Conservation (phyloP, 2,329 filamentous ascomycete genomes). For the Ophiognomonia clavigignenti-juglandacearum region DNA sequence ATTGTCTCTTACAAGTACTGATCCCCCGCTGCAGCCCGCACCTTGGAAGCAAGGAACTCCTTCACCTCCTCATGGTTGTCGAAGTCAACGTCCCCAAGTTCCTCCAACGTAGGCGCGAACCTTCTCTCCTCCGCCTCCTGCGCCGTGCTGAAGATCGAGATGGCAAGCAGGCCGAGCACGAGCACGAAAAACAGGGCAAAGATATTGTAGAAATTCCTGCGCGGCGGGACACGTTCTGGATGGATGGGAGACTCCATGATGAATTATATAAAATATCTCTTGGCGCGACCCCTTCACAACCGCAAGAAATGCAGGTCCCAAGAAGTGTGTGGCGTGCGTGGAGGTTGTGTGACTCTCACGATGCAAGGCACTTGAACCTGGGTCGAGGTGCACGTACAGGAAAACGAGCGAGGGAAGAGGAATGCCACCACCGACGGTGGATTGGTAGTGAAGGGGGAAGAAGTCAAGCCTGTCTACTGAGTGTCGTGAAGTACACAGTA, state of each 20-base stretch:
- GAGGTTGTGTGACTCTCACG: too few relatives aligned
- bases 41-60: conserved; percentile 12
- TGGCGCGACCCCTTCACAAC: too few relatives aligned
- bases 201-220: conserved; percentile 5
- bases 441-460: too few relatives aligned
- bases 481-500: too few relatives aligned
- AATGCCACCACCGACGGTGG: too few relatives aligned
- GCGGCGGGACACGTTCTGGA: conserved; percentile 5
- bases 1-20: conserved; percentile 14
- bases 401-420: too few relatives aligned
- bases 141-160: conserved; percentile 11
- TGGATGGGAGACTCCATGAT: conserved; percentile 5
- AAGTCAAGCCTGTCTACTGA: too few relatives aligned
- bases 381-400: too few relatives aligned
- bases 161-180: conserved; percentile 8
- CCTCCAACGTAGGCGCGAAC: conserved; percentile 1
- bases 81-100: conserved; percentile 7
- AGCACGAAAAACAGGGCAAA: conserved; percentile 13
- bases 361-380: too few relatives aligned
- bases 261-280: too few relatives aligned
- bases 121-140: not conserved
- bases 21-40: conserved; percentile 12
- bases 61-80: conserved; percentile 13
- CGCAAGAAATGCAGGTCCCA: too few relatives aligned
- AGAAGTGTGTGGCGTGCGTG: too few relatives aligned